Conservation (phyloP, 129 eudicot species). For the carrot (Daucus carota) region DNA sequence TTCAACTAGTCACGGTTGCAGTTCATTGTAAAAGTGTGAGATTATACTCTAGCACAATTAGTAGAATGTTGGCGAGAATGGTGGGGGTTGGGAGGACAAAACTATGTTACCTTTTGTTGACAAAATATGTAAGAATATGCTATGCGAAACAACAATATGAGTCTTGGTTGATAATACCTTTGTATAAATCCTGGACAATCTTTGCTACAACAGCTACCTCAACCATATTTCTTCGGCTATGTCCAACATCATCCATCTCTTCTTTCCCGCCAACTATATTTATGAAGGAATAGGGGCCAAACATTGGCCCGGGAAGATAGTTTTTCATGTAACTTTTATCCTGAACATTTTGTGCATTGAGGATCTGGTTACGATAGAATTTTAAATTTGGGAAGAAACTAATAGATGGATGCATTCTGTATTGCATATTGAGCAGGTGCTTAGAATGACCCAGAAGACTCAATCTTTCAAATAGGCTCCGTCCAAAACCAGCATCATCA, state of each 20-base stretch:
- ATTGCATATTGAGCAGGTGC: constrained; percentile 38
- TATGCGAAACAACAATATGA: not conserved
- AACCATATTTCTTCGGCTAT: constrained; percentile 55
- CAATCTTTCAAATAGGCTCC: constrained; percentile 44
- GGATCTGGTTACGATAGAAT: constrained; percentile 30
- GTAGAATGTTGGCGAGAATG: too few species aligned
- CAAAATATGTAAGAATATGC: not conserved
- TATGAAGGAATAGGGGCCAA: constrained; percentile 48
- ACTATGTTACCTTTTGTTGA: too few species aligned
- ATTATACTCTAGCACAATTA: too few species aligned
- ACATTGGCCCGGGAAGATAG: constrained; percentile 42
- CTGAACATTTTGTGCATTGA: constrained; percentile 33
- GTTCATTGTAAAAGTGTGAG: too few species aligned
- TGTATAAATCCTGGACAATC: constrained; percentile 43
- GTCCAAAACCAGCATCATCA: constrained; percentile 34
- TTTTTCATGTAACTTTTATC: constrained; percentile 19
- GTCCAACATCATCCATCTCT: constrained; percentile 40
- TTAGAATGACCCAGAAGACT: constrained; percentile 36
- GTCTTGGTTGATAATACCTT: constrained; percentile 24
- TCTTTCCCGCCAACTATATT: constrained; percentile 52
- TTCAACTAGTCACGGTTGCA: too few species aligned
- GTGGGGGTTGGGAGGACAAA: too few species aligned
- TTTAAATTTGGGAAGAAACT: constrained; percentile 38
- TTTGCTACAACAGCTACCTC: constrained; percentile 53
- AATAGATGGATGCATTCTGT: constrained; percentile 50